These are phyloP conservation scores for Hirsutella rhossiliensis DNA, from an alignment of 2,329 filamentous ascomycete species.

Conservation along the genomic window DNA sequence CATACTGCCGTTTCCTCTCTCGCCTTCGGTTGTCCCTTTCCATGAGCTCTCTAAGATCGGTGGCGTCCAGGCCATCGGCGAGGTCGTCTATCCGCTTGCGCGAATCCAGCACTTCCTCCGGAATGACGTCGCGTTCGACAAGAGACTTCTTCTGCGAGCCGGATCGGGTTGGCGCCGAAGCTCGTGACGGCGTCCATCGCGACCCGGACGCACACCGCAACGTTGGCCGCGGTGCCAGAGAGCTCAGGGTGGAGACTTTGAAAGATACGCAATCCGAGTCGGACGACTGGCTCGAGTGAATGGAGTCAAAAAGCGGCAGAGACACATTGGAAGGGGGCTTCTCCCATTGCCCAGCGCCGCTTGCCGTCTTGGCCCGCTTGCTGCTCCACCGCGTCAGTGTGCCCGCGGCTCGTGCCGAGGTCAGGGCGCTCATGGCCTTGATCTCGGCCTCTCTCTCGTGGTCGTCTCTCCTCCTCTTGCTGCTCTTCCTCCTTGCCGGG, in stretches of 20 bases:
- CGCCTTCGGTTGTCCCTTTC: slow-evolving; percentile 75
- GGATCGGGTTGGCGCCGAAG: slow-evolving; percentile 32
- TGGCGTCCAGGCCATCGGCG: slow-evolving; percentile 75
- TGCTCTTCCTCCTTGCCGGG: slow-evolving; percentile 56
- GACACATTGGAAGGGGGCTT: slow-evolving; percentile 61
- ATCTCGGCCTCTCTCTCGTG: slow-evolving; percentile 78
- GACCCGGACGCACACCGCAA: slow-evolving; percentile 61
- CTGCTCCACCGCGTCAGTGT: slow-evolving; percentile 50
- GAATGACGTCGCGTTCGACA: slow-evolving; percentile 38
- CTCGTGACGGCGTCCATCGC: slow-evolving; percentile 37
- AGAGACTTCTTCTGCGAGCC: slow-evolving; percentile 40
- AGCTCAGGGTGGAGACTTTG: slow-evolving; percentile 66
- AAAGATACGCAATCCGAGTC: slow-evolving; percentile 62
- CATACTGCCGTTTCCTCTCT: slow-evolving; percentile 58
- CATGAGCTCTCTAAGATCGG: slow-evolving; percentile 76
- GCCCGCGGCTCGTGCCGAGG: slow-evolving; percentile 52
- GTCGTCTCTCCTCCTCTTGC: slow-evolving; percentile 65
- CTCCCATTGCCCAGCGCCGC: slow-evolving; percentile 38
- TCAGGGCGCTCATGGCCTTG: slow-evolving; percentile 64
- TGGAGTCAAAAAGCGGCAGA: slow-evolving; percentile 59
- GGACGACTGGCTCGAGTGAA: slow-evolving; percentile 66
- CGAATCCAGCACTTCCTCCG: slow-evolving; percentile 47
- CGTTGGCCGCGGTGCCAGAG: slow-evolving; percentile 76
- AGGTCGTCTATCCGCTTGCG: slow-evolving; percentile 57
- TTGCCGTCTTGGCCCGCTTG: slow-evolving; percentile 48